Evolutionary conservation across 768 basidiomycete species (phyloP).

Genomic region (Leucosporidium creatinivorum): DNA sequence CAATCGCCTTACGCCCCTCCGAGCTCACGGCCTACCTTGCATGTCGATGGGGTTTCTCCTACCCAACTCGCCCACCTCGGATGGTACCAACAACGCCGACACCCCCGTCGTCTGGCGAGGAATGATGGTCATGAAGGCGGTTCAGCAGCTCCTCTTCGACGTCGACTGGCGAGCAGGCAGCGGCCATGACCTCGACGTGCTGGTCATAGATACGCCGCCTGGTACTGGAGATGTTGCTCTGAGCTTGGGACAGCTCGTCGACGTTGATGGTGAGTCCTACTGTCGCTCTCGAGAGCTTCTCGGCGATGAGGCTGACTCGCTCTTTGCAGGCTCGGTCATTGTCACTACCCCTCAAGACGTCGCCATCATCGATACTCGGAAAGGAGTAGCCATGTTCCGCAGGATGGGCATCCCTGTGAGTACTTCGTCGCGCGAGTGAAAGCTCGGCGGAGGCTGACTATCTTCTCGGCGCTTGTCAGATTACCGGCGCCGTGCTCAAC

Average conservation of each 20-base stretch:
- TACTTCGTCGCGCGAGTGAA: constrained; percentile 6
- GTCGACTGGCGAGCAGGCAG: constrained; percentile 67
- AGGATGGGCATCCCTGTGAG: constrained; percentile 80
- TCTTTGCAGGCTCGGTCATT: constrained; percentile 67
- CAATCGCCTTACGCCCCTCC: constrained; percentile 71
- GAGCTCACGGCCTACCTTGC: constrained; percentile 79
- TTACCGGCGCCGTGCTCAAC: constrained; percentile 79
- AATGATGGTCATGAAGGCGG: constrained; percentile 96
- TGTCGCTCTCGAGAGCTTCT: neutral
- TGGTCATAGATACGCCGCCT: constrained; percentile 93
- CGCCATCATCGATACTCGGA: constrained; percentile 79
- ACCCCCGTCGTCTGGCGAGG: constrained; percentile 90
- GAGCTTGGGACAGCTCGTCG: constrained; percentile 77
- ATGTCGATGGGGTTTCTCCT: constrained; percentile 98
- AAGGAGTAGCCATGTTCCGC: constrained; percentile 85
- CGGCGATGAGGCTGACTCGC: neutral
- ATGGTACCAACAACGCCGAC: constrained; percentile 47
- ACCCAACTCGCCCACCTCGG: constrained; percentile 43
- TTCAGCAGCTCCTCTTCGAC: constrained; percentile 90
- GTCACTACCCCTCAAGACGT: constrained; percentile 95
- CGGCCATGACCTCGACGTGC: constrained; percentile 58
- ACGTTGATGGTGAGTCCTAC: constrained; percentile 62
- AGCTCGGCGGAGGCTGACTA: neutral
- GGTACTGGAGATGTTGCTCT: constrained; percentile 95
- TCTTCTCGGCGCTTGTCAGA: constrained; percentile 47